phyloP scores from a whole-genome alignment of 495 filamentous ascomycete genomes.

The Aspergillus sclerotioniger region DNA sequence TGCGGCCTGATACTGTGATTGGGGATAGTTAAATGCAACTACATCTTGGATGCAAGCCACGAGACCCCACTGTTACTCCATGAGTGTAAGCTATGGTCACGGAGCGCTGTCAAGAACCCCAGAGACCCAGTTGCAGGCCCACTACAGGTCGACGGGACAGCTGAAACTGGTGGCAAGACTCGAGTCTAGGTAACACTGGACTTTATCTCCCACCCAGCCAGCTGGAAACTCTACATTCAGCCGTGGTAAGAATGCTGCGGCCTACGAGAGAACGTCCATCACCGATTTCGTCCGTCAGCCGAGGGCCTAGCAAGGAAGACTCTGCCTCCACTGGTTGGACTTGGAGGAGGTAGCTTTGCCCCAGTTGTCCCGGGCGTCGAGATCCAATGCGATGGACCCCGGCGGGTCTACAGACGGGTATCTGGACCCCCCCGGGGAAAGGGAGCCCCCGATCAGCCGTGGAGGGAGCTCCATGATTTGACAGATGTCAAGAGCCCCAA shows the following conservation, averaged over 20 bases:
- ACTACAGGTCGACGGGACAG: slow-evolving; percentile 11
- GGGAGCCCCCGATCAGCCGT: not conserved
- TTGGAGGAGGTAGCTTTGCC: not conserved
- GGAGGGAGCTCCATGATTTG: not conserved
- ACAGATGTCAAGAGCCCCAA: not conserved
- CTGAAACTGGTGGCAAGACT: slow-evolving; percentile 22
- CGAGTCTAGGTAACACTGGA: not conserved
- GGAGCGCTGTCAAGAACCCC: not conserved
- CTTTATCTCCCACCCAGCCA: not conserved
- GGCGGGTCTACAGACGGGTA: slow-evolving; percentile 3
- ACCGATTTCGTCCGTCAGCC: too few species aligned
- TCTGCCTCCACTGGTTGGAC: not conserved
- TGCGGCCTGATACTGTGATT: not conserved
- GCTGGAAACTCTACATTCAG: not conserved
- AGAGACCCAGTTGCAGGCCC: slow-evolving; percentile 8
- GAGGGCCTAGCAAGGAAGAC: not conserved
- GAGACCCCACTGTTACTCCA: not conserved
- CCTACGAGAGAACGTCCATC: not conserved
- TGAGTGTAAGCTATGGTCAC: not conserved
- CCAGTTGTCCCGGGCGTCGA: not conserved
- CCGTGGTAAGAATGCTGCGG: not conserved
- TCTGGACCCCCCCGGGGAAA: not conserved
- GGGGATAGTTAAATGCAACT: not conserved
- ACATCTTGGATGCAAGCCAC: not conserved
- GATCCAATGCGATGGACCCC: slow-evolving; percentile 1